Evolutionary conservation across 805 yeast species (phyloP).

Genomic region (Nakazawaea holstii): DNA sequence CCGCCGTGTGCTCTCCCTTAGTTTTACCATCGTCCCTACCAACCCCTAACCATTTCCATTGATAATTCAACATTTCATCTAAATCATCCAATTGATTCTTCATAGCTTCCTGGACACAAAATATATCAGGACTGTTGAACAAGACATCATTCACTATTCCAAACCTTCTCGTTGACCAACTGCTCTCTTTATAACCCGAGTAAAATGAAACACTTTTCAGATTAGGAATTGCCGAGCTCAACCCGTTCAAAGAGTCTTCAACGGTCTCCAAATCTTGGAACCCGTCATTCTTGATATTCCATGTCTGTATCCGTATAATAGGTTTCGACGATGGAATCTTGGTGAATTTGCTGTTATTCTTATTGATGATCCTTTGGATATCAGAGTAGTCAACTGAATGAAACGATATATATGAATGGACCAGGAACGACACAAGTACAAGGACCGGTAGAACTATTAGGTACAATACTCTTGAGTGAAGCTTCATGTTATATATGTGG

Average conservation of each 20-base stretch:
- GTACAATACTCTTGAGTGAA: conserved; percentile 1
- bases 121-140: conserved; percentile 27
- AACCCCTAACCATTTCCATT: conserved; percentile 36
- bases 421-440: conserved; percentile 3
- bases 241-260: conserved; percentile 15
- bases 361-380: conserved; percentile 7
- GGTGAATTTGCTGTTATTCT: conserved; percentile 1
- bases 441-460: conserved; percentile 4
- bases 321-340: conserved; percentile 8
- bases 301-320: conserved; percentile 16
- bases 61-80: conserved; percentile 23
- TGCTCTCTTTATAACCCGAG: conserved; percentile 21
- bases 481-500: neutral
- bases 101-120: conserved; percentile 44
- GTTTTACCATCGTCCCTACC: conserved; percentile 49
- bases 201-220: conserved; percentile 20
- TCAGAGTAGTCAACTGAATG: conserved; percentile 5
- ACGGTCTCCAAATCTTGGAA: conserved; percentile 17
- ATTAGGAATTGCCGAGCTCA: conserved; percentile 19
- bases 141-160: conserved; percentile 29
- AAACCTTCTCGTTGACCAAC: conserved; percentile 31
- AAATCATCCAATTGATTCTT: conserved; percentile 42
- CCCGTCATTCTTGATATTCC: conserved; percentile 25
- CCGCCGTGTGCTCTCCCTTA: conserved; percentile 47
- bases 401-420: conserved; percentile 9